Evolutionary conservation across 257 asterid species (phyloP).

Genomic region (Solanum paucissectum): DNA sequence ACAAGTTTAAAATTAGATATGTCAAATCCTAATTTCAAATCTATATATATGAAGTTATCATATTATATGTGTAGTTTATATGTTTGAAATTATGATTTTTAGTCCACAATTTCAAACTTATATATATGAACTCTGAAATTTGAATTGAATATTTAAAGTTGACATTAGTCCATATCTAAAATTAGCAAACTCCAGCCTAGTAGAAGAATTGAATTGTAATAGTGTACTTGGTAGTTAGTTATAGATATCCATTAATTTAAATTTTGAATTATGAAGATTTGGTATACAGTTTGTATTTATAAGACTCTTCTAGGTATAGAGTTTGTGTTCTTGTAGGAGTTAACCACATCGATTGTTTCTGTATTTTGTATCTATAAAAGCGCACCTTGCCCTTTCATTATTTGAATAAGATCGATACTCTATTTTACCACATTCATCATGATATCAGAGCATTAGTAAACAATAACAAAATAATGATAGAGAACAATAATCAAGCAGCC

Average conservation of each 20-base stretch:
- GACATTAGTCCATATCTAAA: neutral
- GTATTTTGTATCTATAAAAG: neutral
- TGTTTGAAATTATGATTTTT: neutral
- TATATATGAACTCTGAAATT: neutral
- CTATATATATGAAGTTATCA: neutral
- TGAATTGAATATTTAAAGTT: neutral
- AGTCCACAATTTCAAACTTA: neutral
- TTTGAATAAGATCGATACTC: neutral
- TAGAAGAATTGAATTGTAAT: neutral
- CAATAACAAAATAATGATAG: neutral
- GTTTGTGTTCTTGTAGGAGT: neutral
- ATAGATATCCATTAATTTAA: neutral
- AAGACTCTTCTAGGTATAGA: neutral
- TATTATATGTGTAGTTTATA: neutral
- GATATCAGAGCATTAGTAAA: neutral
- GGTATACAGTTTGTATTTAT: neutral
- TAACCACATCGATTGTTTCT: neutral
- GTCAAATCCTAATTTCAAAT: neutral
- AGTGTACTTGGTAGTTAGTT: neutral
- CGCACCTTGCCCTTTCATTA: neutral
- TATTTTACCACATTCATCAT: neutral
- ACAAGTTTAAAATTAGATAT: neutral
- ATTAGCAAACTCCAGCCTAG: neutral
- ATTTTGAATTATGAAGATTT: neutral
- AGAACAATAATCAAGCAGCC: neutral